Evolutionary conservation across 257 asterid genomes (phyloP), one percentile per base, ranked within the genome.

Genomic region (Solanum acaule): DNA sequence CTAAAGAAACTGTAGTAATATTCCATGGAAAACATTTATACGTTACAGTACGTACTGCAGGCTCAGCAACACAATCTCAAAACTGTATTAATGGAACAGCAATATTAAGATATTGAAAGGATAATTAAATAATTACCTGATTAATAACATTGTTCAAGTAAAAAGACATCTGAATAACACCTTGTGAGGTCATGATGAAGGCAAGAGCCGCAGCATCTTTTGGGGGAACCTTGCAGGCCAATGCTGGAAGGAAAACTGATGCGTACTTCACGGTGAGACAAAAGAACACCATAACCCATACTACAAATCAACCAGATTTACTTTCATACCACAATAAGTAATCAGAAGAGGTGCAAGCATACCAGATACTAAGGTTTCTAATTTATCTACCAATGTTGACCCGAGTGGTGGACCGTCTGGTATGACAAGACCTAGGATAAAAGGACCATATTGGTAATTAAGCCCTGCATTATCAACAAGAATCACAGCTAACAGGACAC

Each of bases 381-480:
- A 82, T 89, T 92, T 91, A 31, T 96, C 95, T 76, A 92, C 98
- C 71, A 96, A 86, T 10, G 98, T 94, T 10, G 99, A 91, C 35
- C 99, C 99, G 35, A 96, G 73, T 40, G 99, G 99, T 1, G 99
- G 99, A n/a, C 99, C 99, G 20, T 94, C 98, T 0, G 99, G 99
- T 78, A 95, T 93, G 0, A 90, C 93, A 83, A 96, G 88, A 6
- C 99, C 99, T 5, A 96, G 92, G 59, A 96, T 25, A 84, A 96
- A 96, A 1, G 99, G 98, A 14, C 99, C 99, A 22, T 94, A 93
- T 90, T 92, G 94, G 86, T 92, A 94, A 86, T 91, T 88, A 40
- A 95, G 89, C 9, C 98, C 99, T 25, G 91, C 94, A 40, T 94
- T 95, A 86, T 94, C 97, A 1, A 94, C 91, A 25, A 95, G 31